These are phyloP conservation scores for Aspergillus panamensis DNA, from an alignment of 495 filamentous ascomycete genomes.

Conservation along the genomic window DNA sequence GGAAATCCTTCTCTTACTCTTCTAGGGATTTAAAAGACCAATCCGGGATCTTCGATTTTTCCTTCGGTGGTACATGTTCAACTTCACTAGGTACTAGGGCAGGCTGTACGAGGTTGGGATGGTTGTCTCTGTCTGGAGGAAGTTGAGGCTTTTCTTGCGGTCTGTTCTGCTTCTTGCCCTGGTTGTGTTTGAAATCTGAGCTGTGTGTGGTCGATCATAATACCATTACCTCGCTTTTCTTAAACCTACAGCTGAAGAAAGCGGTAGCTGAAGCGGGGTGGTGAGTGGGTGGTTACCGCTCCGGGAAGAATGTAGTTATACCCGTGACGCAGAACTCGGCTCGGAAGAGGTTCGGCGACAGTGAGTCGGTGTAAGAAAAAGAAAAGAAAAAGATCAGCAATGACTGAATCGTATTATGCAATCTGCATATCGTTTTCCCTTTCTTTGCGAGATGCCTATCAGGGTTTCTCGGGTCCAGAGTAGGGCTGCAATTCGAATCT, in stretches of 20 bases:
- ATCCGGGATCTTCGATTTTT: background rate
- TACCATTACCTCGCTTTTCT: background rate
- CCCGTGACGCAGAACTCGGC: background rate
- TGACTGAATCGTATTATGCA: background rate
- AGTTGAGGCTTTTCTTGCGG: background rate
- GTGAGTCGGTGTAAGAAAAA: conserved; percentile 2
- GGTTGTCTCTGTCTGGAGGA: background rate
- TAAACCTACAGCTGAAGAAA: background rate
- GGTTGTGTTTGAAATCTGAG: background rate
- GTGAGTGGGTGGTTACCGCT: background rate
- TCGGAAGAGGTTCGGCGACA: background rate
- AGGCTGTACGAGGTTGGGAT: background rate
- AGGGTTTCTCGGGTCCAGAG: background rate
- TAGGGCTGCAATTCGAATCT: background rate
- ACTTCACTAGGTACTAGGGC: background rate
- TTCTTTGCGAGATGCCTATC: background rate
- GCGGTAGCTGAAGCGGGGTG: too few relatives aligned
- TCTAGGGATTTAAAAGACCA: conserved; percentile 1
- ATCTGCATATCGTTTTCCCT: background rate
- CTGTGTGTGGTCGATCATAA: background rate
- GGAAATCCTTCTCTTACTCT: conserved; percentile 1
- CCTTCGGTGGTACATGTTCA: background rate
- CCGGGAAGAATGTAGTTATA: background rate
- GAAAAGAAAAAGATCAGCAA: background rate
- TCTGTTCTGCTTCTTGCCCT: background rate